These are phyloP conservation scores for Chaetoscypha palmicola DNA, from an alignment of 2,329 filamentous ascomycete genomes.

Conservation along the genomic window DNA sequence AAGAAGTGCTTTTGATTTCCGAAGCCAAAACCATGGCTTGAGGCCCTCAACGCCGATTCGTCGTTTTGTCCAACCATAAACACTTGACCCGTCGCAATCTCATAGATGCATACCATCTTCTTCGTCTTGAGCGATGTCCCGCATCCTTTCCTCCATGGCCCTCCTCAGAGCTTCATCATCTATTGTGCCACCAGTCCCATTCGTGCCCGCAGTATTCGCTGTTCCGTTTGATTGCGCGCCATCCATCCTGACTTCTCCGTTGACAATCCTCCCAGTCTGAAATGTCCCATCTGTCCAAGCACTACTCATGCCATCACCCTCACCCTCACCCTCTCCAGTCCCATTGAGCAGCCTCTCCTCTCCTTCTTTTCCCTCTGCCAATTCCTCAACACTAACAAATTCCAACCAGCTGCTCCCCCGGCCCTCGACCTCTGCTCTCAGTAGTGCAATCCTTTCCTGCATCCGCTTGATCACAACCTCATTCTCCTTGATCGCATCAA, in stretches of 20 bases:
- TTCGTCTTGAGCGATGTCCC: constrained; percentile 37
- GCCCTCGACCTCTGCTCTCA: constrained; percentile 54
- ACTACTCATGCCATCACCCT: constrained; percentile 20
- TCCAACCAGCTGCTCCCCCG: constrained; percentile 51
- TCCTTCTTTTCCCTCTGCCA: constrained; percentile 31
- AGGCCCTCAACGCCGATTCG: too few relatives aligned
- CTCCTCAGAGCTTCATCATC: constrained; percentile 53
- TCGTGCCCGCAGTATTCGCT: constrained; percentile 20
- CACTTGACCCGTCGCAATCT: too few relatives aligned
- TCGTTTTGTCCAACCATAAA: too few relatives aligned
- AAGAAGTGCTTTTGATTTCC: too few relatives aligned
- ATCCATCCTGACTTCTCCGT: constrained; percentile 44
- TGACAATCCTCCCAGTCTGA: constrained; percentile 49
- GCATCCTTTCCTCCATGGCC: constrained; percentile 49
- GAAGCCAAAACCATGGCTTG: too few relatives aligned
- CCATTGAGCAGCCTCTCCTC: constrained; percentile 23
- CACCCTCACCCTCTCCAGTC: constrained; percentile 19
- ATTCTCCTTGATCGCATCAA: constrained; percentile 69
- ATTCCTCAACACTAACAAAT: constrained; percentile 44
- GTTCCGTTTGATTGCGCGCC: constrained; percentile 10
- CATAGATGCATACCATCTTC: constrained; percentile 58
- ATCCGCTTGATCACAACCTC: constrained; percentile 61
- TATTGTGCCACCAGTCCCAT: constrained; percentile 41
- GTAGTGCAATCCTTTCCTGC: constrained; percentile 55
- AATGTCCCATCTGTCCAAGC: constrained; percentile 59